Base-by-base conservation (phyloP, 2,329 filamentous ascomycete species). In the Monilinia fructicola region DNA sequence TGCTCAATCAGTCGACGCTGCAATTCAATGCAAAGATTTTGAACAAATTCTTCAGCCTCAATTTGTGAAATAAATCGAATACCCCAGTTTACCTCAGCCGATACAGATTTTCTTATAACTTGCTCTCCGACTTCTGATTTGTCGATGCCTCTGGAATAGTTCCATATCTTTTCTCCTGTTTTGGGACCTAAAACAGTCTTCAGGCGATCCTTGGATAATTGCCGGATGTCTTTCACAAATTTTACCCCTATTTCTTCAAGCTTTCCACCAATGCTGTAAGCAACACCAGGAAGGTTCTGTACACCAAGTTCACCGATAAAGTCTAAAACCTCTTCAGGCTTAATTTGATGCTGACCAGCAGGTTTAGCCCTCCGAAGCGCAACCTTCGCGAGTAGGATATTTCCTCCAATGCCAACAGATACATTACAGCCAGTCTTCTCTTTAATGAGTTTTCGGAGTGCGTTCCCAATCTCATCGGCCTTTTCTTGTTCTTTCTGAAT, bases 31-130 rank as follows among this genome's bases (percentile, higher is more conserved):
- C 91, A 95, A 0, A 99, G 81, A 71, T 91, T 95, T 69, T 87
- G 81, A 40, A 98, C 84, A 76, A 99, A 99, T 70, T 96, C 92
- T 67, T 98, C 94, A 0, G 93, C 93, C 78, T 99, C 94, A n/a
- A 86, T 84, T 74, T 97, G 92, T 68, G 85, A 96, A 71, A 95
- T 87, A 76, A 99, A 99, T 7, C 95, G 88, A 66, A 99, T 96
- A 3, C 96, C 95, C 95, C 95, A 99, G 73, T 95, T 99, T 69
- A 99, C 92, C 76, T 99, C 95, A 0, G 94, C 94, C 2, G 95
- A 98, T 0, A 99, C 92, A 0, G 94, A 98, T 76, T 98, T 99
- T 64, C 95, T 88, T 21, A 92, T 82, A 0, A 90, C 86, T 74
- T 96, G 90, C 67, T 94, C 90, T 42, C 93, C 94, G 7, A 98